A percentile compares a stretch with the other conserved stretches of the same genome.
phyloP scores from a whole-genome alignment of 306 rosid species.

The Potentilla sterilis region DNA sequence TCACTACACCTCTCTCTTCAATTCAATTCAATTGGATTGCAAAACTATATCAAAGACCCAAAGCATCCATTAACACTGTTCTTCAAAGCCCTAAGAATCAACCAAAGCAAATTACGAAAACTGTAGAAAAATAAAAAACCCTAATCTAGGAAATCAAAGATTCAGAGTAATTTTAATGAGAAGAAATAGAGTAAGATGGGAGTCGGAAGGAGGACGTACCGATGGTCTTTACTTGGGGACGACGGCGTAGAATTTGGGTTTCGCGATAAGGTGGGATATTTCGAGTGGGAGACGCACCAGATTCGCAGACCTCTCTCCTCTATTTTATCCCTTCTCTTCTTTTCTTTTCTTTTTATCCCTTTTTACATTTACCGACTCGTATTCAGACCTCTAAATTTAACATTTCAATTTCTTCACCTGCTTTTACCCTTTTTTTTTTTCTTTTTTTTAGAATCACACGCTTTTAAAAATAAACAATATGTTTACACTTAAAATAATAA shows the following conservation, averaged over 20 bases:
- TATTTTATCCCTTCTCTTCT: too few species aligned
- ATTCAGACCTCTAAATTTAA: too few species aligned
- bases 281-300: conserved; percentile 1
- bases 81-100: conserved; percentile 5
- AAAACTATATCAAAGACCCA: conserved; percentile 23
- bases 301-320: neutral
- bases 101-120: neutral
- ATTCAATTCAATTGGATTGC: neutral
- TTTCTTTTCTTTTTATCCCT: too few species aligned
- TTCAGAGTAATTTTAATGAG: neutral
- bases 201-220: neutral
- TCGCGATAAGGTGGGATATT: conserved; percentile 11
- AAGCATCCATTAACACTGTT: conserved; percentile 5
- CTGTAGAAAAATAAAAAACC: too few species aligned
- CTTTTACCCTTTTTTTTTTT: too few species aligned
- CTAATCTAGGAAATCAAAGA: neutral
- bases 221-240: neutral
- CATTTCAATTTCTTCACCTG: too few species aligned
- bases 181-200: neutral
- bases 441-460: too few species aligned
- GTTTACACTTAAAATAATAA: too few species aligned
- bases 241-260: conserved; percentile 11
- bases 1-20: neutral
- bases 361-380: too few species aligned
- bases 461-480: too few species aligned